Percentiles rank a stretch among this genome's conserved stretches.
Conservation (phyloP, 1,139 yeast species). For the Tardiomyces depauwii region DNA sequence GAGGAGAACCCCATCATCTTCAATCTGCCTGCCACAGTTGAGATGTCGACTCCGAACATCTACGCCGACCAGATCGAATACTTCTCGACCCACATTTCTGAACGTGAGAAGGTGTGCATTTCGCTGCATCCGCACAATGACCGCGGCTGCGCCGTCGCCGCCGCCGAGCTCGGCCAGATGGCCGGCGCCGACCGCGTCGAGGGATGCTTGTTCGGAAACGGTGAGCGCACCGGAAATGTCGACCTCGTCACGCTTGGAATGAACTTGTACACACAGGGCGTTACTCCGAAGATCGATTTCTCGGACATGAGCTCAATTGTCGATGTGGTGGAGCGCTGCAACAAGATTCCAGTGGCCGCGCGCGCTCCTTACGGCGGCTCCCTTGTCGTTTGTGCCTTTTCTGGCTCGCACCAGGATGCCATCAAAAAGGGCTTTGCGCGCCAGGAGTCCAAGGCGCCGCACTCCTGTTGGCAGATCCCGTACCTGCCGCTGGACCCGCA, state of each 20-base stretch:
- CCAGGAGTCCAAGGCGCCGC: constrained; percentile 31
- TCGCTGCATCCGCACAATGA: constrained; percentile 95
- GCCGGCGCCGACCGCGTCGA: constrained; percentile 98
- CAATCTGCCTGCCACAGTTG: constrained; percentile 98
- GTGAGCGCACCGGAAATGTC: constrained; percentile 97
- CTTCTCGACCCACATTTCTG: constrained; percentile 63
- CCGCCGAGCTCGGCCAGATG: constrained; percentile 83
- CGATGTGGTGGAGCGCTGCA: constrained; percentile 83
- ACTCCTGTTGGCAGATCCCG: constrained; percentile 66
- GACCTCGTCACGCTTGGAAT: constrained; percentile 88
- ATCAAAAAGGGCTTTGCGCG: constrained; percentile 86
- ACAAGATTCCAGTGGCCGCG: constrained; percentile 86
- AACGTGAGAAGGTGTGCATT: constrained; percentile 77
- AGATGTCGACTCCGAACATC: constrained; percentile 85
- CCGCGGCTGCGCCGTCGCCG: constrained; percentile 97
- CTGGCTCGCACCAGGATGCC: constrained; percentile 97
- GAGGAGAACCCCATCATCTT: constrained; percentile 78
- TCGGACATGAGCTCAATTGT: constrained; percentile 73
- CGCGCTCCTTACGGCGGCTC: constrained; percentile 98
- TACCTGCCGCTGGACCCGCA: constrained; percentile 93
- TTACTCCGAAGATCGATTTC: constrained; percentile 76
- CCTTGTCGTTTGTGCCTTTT: constrained; percentile 90
- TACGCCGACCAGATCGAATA: constrained; percentile 96
- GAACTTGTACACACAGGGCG: constrained; percentile 91
- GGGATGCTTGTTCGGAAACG: constrained; percentile 95